These are phyloP conservation scores for Mortierella antarctica DNA, from an alignment of 192 early-diverging fungal genomes.

Conservation along the genomic window DNA sequence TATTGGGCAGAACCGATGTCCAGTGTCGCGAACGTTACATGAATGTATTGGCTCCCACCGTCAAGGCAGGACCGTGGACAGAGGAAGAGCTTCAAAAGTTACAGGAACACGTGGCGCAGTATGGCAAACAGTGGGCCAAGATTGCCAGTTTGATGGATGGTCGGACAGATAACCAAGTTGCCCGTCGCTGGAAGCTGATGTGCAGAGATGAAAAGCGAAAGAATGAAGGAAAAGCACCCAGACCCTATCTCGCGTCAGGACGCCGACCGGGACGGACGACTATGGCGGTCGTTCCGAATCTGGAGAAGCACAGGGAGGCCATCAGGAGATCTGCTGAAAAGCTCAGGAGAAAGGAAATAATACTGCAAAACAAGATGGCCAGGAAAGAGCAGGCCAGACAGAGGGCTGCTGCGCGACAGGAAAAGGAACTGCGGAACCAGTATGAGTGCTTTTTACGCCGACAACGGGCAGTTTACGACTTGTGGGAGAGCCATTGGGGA, in stretches of 20 bases:
- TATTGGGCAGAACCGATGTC: slow-evolving; percentile 79
- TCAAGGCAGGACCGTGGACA: slow-evolving; percentile 69
- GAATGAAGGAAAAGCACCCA: background rate
- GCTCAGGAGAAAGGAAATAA: slow-evolving; percentile 3
- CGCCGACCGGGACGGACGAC: slow-evolving; percentile 20
- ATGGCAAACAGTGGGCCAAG: slow-evolving; percentile 59
- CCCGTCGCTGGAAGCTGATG: slow-evolving; percentile 29
- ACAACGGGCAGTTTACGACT: slow-evolving; percentile 25
- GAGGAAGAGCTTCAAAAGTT: slow-evolving; percentile 51
- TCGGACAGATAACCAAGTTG: slow-evolving; percentile 56
- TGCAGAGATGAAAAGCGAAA: slow-evolving; percentile 1
- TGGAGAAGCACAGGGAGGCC: slow-evolving; percentile 3
- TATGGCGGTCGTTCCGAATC: background rate
- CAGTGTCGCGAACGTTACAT: slow-evolving; percentile 84
- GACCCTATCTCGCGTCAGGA: slow-evolving; percentile 1
- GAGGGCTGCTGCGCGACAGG: background rate
- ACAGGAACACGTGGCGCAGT: slow-evolving; percentile 59
- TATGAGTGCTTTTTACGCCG: slow-evolving; percentile 1
- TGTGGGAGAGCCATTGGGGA: slow-evolving; percentile 22
- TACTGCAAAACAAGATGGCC: background rate
- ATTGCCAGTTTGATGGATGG: slow-evolving; percentile 48
- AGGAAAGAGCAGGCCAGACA: slow-evolving; percentile 11
- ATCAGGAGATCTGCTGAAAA: slow-evolving; percentile 10
- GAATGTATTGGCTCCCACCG: slow-evolving; percentile 69
- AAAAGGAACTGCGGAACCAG: background rate